Base-by-base conservation (phyloP, 2,329 filamentous ascomycete genomes). In the Fusarium anthophilum region DNA sequence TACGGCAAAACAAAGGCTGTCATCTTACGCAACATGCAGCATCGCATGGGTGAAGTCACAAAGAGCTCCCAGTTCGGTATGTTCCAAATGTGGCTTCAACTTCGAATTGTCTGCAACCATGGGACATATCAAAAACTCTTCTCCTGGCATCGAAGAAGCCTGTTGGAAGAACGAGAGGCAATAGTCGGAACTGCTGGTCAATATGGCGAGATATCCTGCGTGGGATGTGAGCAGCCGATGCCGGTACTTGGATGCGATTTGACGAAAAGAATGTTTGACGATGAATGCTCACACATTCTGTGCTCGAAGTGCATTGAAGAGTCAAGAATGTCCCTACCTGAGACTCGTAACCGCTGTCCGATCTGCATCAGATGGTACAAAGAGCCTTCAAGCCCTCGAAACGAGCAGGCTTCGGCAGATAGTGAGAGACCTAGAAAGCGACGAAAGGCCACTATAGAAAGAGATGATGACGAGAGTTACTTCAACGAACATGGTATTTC, bases 61-160 rank as follows among this genome's bases (percentile, higher is more conserved):
- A 69, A 69, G 5, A 69, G 66, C 17, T 69, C 63, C 0, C 63
- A 69, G 11, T 69, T 69, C 0, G 66, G 66, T 6, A 62, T 39
- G 37, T 69, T 69, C 2, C 66, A 69, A 3, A n/a, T 50, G 55
- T 63, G 66, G 54, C 64, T 69, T 1, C 66, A 69, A 1, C 12
- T 69, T 0, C 63, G 66, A 1, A 69, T 69, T 3, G 63, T 69
- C 2, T 69, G 66, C 3, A 69, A 69, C 1, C 66, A 69, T 0
- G 66, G 66, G 0, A 68, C 66, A 0, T 69, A 62, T 18, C 66
- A 69, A 7, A 69, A 69, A 8, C 30, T 69, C 2, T 69, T 69
- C 7, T 69, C 66, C 0, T 69, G 66, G 66, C 66, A 69, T 2
- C 37, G 66, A 0, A 62, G 66, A 8, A 69, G 64, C 3, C n/a